Evolutionary conservation across 2,329 filamentous ascomycete species (phyloP), one percentile per base, ranked within the genome.

Genomic region (Stemphylium beticola): DNA sequence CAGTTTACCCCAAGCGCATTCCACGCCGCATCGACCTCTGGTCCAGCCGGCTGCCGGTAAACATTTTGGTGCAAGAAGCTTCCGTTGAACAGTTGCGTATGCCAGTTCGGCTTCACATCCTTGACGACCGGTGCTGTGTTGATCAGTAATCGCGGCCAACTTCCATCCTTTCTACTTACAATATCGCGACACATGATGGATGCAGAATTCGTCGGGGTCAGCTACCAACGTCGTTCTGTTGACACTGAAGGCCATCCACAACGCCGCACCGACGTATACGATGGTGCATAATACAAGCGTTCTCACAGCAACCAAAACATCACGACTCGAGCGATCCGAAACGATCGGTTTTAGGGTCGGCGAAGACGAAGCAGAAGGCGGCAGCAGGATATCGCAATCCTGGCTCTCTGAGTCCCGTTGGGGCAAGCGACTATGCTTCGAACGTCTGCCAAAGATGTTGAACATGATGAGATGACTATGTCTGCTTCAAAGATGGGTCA

Each of bases 1-100:
- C 82, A 85, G 14, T 83, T 77, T 0, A 80, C 73, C 9, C 82
- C 83, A 0, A 85, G 59, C 2, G 76, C 75, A 18, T 74, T 77
- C 85, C 85, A 87, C 0, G 84, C 85, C 3, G 77, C 78, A 55
- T 87, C 85, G 0, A 85, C 83, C 45, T 83, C 81, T 0, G 81
- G 79, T 0, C 80, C 61, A 1, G 77, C 81, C 11, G 76, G 67
- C 53, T 79, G 75, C 1, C 84, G 80, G 63, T 82, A 87, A 14
- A 82, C 69, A 22, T 81, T 82, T 59, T 85, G 79, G 0, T 83
- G 73, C 49, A 85, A 62, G 17, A 87, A 83, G 0, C 81, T 81
- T 0, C 84, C 85, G 56, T 87, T 85, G 68, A 86, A 87, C 2
- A 60, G 60, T 45, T 78, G 67, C 0, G 65, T 64, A 10, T 74